phyloP scores from a whole-genome alignment of 371 early-diverging fungal species.

The Haplosporangium sp. region DNA sequence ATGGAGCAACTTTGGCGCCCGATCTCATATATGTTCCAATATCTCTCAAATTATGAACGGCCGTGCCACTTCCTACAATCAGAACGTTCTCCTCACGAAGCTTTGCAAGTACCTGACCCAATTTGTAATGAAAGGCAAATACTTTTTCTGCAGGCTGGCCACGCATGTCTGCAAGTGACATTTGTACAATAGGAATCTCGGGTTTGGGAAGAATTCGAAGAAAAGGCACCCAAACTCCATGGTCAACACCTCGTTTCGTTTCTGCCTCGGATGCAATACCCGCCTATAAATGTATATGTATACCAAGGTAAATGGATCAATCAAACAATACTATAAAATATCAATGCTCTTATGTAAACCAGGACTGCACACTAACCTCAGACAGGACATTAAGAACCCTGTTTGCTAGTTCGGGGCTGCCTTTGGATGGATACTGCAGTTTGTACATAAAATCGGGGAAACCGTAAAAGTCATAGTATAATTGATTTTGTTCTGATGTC shows the following conservation, averaged over 20 bases:
- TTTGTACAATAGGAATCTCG: constrained; percentile 69
- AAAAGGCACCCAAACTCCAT: constrained; percentile 74
- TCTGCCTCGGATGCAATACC: constrained; percentile 57
- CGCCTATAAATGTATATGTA: constrained; percentile 29
- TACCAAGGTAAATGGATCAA: too few species aligned
- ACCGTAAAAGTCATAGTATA: constrained; percentile 72
- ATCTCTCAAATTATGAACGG: constrained; percentile 68
- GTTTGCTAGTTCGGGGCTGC: constrained; percentile 63
- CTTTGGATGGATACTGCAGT: constrained; percentile 67
- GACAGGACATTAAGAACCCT: constrained; percentile 64
- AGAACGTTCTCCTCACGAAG: constrained; percentile 64
- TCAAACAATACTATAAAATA: too few species aligned
- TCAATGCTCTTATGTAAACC: too few species aligned
- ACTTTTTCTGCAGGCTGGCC: constrained; percentile 42
- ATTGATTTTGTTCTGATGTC: constrained; percentile 36
- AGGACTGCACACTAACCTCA: constrained; percentile 26
- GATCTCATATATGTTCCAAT: constrained; percentile 46
- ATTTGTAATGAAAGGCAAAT: constrained; percentile 53
- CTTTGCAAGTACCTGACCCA: constrained; percentile 48
- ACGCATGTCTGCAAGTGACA: constrained; percentile 58
- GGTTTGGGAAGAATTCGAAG: constrained; percentile 66
- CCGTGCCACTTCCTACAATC: constrained; percentile 69
- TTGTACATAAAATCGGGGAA: constrained; percentile 70
- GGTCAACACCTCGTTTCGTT: constrained; percentile 68
- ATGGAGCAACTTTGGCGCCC: constrained; percentile 50